Evolutionary conservation across 2,329 filamentous ascomycete genomes (phyloP).

Genomic region (Fusarium sulawesiense): DNA sequence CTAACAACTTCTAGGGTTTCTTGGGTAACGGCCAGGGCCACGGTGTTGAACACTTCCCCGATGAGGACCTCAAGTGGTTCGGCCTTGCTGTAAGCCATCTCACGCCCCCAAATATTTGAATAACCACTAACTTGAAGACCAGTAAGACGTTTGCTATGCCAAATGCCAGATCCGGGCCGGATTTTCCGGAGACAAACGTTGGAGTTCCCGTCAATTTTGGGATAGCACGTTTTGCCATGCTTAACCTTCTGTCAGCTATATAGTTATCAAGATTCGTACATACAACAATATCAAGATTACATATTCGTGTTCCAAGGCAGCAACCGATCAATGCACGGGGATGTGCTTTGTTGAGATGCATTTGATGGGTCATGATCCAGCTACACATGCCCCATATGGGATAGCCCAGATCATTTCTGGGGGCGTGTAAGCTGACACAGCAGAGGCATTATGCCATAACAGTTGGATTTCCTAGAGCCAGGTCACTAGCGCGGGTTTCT

Average conservation of each 20-base stretch:
- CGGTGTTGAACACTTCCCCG: slow-evolving; percentile 12
- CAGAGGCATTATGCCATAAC: neutral
- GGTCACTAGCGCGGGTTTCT: neutral
- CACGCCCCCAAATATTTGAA: accelerated
- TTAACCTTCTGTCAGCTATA: neutral
- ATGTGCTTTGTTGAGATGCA: neutral
- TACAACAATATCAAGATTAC: neutral
- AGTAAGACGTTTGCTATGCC: neutral
- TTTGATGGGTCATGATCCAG: neutral
- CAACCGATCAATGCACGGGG: neutral
- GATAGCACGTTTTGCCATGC: neutral
- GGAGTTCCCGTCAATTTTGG: too few relatives aligned
- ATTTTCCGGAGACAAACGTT: neutral
- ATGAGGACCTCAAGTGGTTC: slow-evolving; percentile 20
- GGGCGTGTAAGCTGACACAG: neutral
- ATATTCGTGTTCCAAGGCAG: neutral
- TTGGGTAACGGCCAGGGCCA: slow-evolving; percentile 1
- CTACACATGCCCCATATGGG: neutral
- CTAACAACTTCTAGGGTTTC: neutral
- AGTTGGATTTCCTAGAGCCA: neutral
- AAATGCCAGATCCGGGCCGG: neutral
- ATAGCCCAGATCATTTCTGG: neutral
- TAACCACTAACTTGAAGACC: neutral
- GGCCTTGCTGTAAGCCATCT: slow-evolving; percentile 11
- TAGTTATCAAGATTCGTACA: neutral